phyloP scores from a whole-genome alignment of 2,329 filamentous ascomycete genomes.

The Colletotrichum sp. region DNA sequence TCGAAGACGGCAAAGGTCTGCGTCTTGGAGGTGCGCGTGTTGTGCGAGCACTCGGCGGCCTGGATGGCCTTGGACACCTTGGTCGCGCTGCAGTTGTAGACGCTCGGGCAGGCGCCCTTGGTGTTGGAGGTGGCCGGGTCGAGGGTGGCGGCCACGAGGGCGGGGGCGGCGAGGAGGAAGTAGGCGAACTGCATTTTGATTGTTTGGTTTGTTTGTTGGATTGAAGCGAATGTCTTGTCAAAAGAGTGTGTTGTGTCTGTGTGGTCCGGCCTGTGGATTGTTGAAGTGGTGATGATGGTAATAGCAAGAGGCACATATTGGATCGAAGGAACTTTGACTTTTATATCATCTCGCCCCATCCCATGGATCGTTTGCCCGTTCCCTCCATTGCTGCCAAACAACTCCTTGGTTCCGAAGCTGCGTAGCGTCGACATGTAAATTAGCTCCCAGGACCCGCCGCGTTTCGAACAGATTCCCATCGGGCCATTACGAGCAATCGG shows the following conservation, averaged over 20 bases:
- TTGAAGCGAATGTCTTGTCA: neutral
- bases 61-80: constrained; percentile 20
- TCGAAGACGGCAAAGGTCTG: constrained; percentile 20
- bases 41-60: constrained; percentile 20
- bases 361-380: neutral
- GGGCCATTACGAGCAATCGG: neutral
- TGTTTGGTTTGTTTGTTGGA: neutral
- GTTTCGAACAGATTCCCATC: constrained; percentile 15
- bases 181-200: neutral
- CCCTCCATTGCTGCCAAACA: neutral
- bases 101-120: constrained; percentile 12
- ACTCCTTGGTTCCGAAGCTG: neutral
- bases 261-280: neutral
- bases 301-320: neutral
- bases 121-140: constrained; percentile 18
- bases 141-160: constrained; percentile 14
- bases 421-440: constrained; percentile 1
- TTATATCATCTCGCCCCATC: neutral
- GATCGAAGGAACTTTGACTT: neutral
- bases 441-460: neutral
- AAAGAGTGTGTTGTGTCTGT: neutral
- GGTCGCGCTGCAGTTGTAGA: constrained; percentile 12
- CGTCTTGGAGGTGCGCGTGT: constrained; percentile 13
- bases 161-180: constrained; percentile 7
- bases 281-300: neutral